Conservation (phyloP, 768 basidiomycete genomes). For the Rhodosporidiobolus sp. region DNA sequence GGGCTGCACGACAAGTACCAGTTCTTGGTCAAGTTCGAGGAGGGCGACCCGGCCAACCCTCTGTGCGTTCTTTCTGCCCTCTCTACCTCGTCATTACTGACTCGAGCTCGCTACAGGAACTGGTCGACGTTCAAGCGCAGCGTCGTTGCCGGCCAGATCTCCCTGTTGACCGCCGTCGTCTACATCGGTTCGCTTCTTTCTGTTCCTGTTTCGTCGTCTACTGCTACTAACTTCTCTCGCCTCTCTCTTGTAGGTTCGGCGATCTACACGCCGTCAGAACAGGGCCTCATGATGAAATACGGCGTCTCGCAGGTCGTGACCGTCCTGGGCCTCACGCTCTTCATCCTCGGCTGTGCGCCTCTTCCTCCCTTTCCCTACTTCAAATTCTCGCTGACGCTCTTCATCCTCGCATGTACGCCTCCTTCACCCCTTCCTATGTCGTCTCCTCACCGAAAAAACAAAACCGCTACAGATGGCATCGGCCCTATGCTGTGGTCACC, state of each 20-base stretch:
- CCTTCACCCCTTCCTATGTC: no score
- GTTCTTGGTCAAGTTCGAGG: constrained; percentile 32
- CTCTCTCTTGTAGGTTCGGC: no score
- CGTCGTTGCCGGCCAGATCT: constrained; percentile 16
- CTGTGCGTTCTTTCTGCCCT: background rate
- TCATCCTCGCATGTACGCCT: background rate
- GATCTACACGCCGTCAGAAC: constrained; percentile 31
- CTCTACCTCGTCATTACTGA: background rate
- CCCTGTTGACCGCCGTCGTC: constrained; percentile 33
- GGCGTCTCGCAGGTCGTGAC: constrained; percentile 37
- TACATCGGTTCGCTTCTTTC: constrained; percentile 43
- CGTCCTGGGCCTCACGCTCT: constrained; percentile 47
- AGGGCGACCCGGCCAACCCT: constrained; percentile 29
- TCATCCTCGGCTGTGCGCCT: constrained; percentile 37
- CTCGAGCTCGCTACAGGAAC: constrained; percentile 3
- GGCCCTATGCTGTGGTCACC: constrained; percentile 37
- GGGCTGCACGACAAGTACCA: constrained; percentile 24
- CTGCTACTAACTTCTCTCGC: background rate
- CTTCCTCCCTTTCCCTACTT: background rate
- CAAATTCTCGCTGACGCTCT: background rate
- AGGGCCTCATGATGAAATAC: constrained; percentile 36
- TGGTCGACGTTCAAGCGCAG: constrained; percentile 20
- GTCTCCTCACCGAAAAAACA: no score
- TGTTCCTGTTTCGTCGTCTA: background rate
- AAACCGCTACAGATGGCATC: background rate